phyloP scores from a whole-genome alignment of 176 grass and related monocot species.

The Oryza australiensis region DNA sequence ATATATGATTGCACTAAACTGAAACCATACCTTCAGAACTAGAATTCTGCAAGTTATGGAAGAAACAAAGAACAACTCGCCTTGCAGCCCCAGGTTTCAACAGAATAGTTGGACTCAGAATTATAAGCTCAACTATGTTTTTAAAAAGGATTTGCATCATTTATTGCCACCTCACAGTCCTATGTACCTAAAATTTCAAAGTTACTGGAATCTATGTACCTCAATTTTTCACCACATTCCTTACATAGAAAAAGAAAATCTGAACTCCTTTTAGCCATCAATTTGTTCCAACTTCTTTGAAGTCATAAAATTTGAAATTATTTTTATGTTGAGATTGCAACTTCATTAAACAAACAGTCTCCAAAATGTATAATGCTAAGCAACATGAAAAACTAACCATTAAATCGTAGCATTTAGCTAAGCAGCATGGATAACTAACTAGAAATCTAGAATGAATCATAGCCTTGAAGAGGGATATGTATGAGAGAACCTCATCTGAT shows the following conservation, averaged over 20 bases:
- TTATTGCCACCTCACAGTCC: not conserved
- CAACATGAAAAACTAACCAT: conserved; percentile 18
- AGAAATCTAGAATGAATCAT: not conserved
- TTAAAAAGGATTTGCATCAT: not conserved
- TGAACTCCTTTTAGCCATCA: conserved; percentile 2
- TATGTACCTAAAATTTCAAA: not conserved
- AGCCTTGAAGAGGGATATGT: conserved; percentile 21
- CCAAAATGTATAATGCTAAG: not conserved
- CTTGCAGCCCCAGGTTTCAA: not conserved
- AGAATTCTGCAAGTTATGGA: not conserved
- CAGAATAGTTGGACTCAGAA: not conserved
- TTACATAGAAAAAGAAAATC: conserved; percentile 7
- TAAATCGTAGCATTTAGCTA: conserved; percentile 3
- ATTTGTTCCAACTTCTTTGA: not conserved
- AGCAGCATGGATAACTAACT: conserved; percentile 22
- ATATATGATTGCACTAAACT: not conserved
- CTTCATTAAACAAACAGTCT: conserved; percentile 32
- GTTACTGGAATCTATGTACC: not conserved
- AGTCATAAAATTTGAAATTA: not conserved
- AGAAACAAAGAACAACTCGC: conserved; percentile 10
- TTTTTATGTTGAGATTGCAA: not conserved
- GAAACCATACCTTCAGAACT: not conserved
- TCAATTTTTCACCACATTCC: conserved; percentile 13
- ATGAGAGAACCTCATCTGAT: conserved; percentile 85
- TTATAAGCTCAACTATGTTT: not conserved